Conservation (phyloP, 2,329 filamentous ascomycete species). For the Chaetomiaceae sp. region DNA sequence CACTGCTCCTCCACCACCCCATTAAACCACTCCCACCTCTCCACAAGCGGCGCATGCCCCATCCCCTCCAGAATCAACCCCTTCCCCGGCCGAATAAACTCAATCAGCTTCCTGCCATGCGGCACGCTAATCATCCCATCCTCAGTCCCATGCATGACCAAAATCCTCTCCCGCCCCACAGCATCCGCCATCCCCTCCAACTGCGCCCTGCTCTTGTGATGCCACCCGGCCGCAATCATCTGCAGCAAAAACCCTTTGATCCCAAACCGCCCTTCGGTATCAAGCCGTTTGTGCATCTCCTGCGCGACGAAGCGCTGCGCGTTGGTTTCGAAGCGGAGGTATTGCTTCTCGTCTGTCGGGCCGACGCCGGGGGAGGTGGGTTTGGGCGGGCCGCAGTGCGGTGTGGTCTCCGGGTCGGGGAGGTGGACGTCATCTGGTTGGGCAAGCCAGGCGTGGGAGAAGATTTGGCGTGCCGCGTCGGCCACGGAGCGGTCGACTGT, state of each 20-base stretch:
- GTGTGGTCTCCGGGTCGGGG: conserved; percentile 42
- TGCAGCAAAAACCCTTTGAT: conserved; percentile 69
- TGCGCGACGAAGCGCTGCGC: conserved; percentile 78
- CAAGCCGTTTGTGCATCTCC: conserved; percentile 67
- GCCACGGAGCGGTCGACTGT: conserved; percentile 61
- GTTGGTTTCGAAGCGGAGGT: conserved; percentile 64
- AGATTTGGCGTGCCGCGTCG: conserved; percentile 62
- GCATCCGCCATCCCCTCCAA: conserved; percentile 60
- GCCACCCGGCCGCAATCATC: conserved; percentile 73
- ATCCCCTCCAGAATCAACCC: conserved; percentile 63
- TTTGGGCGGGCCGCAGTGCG: conserved; percentile 28
- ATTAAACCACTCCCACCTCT: conserved; percentile 67
- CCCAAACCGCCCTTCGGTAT: conserved; percentile 56
- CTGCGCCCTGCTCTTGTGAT: conserved; percentile 67
- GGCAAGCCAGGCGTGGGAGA: conserved; percentile 59
- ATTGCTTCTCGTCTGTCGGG: conserved; percentile 27
- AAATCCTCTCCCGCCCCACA: conserved; percentile 68
- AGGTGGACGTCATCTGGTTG: conserved; percentile 55
- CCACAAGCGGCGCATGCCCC: conserved; percentile 71
- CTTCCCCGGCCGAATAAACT: conserved; percentile 57
- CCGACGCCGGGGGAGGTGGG: conserved; percentile 24
- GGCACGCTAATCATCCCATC: conserved; percentile 75
- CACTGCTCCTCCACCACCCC: conserved; percentile 55
- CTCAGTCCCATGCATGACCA: conserved; percentile 69
- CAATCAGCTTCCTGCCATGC: conserved; percentile 65